Conservation (phyloP, 169 alveolate species). For the Cryptosporidium ubiquitum region DNA sequence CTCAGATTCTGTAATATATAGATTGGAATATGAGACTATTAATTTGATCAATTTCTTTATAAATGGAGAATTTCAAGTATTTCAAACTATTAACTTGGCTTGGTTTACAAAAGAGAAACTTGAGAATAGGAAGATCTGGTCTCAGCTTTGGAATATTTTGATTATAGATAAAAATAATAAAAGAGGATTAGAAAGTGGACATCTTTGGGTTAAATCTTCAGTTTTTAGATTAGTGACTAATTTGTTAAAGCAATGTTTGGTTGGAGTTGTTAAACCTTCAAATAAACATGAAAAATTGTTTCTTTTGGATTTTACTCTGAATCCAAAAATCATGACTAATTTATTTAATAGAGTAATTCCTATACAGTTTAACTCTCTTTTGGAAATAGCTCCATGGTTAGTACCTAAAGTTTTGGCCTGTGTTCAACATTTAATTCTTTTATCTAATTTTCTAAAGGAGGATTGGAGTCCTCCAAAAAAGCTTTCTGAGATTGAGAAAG, state of each 20-base stretch:
- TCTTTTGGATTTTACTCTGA: background rate
- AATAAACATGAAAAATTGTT: background rate
- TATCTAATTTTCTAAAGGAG: background rate
- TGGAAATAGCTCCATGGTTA: conserved; percentile 52
- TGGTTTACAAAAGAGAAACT: conserved; percentile 11
- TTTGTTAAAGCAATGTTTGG: conserved; percentile 18
- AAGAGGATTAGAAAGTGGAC: conserved; percentile 17
- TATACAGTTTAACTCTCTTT: conserved; percentile 6
- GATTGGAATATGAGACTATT: conserved; percentile 51
- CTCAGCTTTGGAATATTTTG: conserved; percentile 8
- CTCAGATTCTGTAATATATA: background rate
- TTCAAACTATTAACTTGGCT: background rate
- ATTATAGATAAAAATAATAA: background rate
- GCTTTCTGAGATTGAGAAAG: background rate
- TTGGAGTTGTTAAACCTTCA: background rate
- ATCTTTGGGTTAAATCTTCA: conserved; percentile 52
- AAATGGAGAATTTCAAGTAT: background rate
- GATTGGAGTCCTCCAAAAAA: conserved; percentile 34
- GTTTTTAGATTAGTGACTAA: background rate
- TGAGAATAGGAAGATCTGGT: conserved; percentile 16
- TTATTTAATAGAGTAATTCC: background rate
- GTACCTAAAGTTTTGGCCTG: conserved; percentile 27
- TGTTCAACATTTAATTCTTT: conserved; percentile 11
- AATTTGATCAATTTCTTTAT: background rate
- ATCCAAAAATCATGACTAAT: background rate